Evolutionary conservation across 495 filamentous ascomycete genomes (phyloP).

Genomic region (Glarea lozoyensis): DNA sequence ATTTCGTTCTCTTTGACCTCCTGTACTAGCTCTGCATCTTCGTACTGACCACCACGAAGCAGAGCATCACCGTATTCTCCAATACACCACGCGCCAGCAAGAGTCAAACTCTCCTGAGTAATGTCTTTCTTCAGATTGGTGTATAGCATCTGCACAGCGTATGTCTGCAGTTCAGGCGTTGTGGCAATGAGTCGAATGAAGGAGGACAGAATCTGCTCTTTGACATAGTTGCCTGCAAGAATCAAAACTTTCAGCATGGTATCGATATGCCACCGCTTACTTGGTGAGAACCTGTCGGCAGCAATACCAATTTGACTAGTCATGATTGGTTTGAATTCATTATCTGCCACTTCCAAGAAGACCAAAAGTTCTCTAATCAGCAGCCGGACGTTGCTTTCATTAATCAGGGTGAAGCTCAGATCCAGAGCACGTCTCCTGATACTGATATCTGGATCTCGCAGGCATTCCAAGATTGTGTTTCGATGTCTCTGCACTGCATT

Average conservation of each 20-base stretch:
- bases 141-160: slow-evolving; percentile 93
- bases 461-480: slow-evolving; percentile 93
- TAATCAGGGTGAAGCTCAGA: slow-evolving; percentile 95
- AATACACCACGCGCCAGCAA: slow-evolving; percentile 96
- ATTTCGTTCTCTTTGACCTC: slow-evolving; percentile 87
- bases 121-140: slow-evolving; percentile 86
- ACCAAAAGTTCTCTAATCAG: slow-evolving; percentile 86
- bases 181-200: slow-evolving; percentile 95
- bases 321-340: slow-evolving; percentile 97
- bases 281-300: slow-evolving; percentile 89
- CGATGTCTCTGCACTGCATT: slow-evolving; percentile 96
- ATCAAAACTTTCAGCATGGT: slow-evolving; percentile 94
- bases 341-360: slow-evolving; percentile 93
- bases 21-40: slow-evolving; percentile 87
- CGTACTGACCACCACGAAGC: slow-evolving; percentile 80
- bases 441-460: slow-evolving; percentile 97
- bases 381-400: slow-evolving; percentile 89
- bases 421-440: slow-evolving; percentile 91
- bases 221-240: slow-evolving; percentile 90
- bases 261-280: slow-evolving; percentile 96
- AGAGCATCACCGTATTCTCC: slow-evolving; percentile 92
- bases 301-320: slow-evolving; percentile 95
- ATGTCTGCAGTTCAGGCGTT: slow-evolving; percentile 88
- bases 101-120: slow-evolving; percentile 87
- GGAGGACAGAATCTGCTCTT: slow-evolving; percentile 93